A percentile compares a stretch with the other conserved stretches of the same genome.
Evolutionary conservation across 192 early-diverging fungal species (phyloP).

Genomic region (Umbelopsis sp.): DNA sequence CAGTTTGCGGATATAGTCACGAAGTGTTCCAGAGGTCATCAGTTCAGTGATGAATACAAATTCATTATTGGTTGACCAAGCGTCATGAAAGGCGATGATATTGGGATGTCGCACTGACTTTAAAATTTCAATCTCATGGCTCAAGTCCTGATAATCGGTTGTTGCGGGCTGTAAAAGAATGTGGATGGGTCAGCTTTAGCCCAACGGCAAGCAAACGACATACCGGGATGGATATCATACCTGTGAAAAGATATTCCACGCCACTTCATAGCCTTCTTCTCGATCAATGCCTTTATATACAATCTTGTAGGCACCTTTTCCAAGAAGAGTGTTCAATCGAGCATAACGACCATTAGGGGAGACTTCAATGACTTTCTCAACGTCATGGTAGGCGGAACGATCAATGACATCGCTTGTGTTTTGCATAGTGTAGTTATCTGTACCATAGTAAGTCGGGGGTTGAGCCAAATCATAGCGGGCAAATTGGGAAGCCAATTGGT

Average conservation of each 20-base stretch:
- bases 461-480: background rate
- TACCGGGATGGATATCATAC: background rate
- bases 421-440: constrained; percentile 13
- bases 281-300: constrained; percentile 86
- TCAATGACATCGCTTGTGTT: constrained; percentile 48
- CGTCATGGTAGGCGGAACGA: constrained; percentile 51
- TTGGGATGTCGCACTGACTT: constrained; percentile 78
- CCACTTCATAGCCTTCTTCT: constrained; percentile 90
- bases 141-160: constrained; percentile 33
- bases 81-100: constrained; percentile 77
- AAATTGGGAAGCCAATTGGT: background rate
- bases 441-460: background rate
- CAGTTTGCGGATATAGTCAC: constrained; percentile 72
- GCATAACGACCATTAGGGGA: constrained; percentile 58
- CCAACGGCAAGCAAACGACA: too few species aligned
- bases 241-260: constrained; percentile 68
- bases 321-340: constrained; percentile 61
- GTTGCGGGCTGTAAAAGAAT: background rate
- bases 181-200: too few species aligned
- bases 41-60: constrained; percentile 86
- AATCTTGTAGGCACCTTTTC: constrained; percentile 87
- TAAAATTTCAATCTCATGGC: constrained; percentile 67
- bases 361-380: constrained; percentile 55
- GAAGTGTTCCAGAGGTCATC: constrained; percentile 85
- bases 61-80: constrained; percentile 64